Base-by-base conservation (phyloP, 352 stramenopile species). In the Phytophthora boehmeriae region DNA sequence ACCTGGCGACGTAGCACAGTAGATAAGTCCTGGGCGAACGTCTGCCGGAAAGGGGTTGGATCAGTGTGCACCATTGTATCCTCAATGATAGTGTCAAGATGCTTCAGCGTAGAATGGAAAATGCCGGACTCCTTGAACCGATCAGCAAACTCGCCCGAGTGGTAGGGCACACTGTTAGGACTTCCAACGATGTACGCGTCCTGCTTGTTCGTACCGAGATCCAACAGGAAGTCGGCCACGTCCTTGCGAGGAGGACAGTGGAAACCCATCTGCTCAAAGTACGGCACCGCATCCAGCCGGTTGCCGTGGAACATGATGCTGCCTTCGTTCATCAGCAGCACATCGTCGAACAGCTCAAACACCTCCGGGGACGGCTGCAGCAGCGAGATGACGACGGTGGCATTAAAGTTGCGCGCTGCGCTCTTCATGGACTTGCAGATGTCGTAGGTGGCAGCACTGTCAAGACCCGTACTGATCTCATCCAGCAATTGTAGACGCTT, bases 331-430 rank as follows among this genome's bases (percentile, higher is more conserved):
- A 98, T 59, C 23, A 98, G 57, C 27, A 98, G 80, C 3, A 98
- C 70, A 43, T 98, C 88, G 70, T 98, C 96, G 61, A 98, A 98
- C 16, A 98, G 72, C 14, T 85, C 84, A 43, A 96, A 97, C 13
- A 97, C 93, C 64, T 98, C 95, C 2, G 95, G 95, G 17, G 95
- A 78, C n/a, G 95, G 95, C 71, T 98, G 80, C 22, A 97, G 64
- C 16, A 98, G 65, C 6, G 88, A 90, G 13, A 97, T 68, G 11
- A 95, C 80, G 17, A 82, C 51, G 14, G 80, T 90, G 19, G 63
- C 58, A 32, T 78, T 74, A 38, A 93, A 76, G 17, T 73, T 73
- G 13, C 76, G 27, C 2, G 80, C 75, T n/a, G 88, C 51, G 20
- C 65, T 78, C 25, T 72, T 69, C 8, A 86, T 60, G 25, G 69